Base-by-base conservation (phyloP, 1,284 basidiomycete species). In the Fomitopsis betulina region DNA sequence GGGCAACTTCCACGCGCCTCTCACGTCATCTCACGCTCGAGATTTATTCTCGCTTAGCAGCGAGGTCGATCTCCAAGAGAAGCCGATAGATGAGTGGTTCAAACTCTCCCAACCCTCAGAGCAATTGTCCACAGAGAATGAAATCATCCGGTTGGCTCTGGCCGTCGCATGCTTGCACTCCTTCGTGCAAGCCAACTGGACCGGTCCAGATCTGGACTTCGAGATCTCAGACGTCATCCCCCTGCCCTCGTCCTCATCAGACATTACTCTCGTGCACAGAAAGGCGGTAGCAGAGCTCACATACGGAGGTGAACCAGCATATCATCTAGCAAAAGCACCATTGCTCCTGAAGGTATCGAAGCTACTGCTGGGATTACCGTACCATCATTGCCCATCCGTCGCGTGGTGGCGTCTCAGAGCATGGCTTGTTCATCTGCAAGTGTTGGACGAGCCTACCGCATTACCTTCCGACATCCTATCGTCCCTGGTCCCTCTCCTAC, bases 121-220 rank as follows among this genome's bases (percentile, higher is more conserved):
- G 19, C 55, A 57, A 19, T 45, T 61, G 13, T 55, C 62, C 17
- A 65, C 58, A 52, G 72, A 73, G 47, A 69, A 73, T 30, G 86
- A 90, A 67, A 66, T 86, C n/a, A 62, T 82, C 39, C 79, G 80
- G 21, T 76, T 98, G 38, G 72, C 82, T 15, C 65, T 94, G 0
- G 94, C 86, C 0, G 80, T 96, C 2, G 87, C 93, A 4, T 87
- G 87, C 57, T 78, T 98, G 30, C 93, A 97, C 63, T 85, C 92
- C 0, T 99, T 96, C 74, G 79, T 96, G 0, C 97, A 99, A 72
- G 81, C 81, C 38, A 99, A 99, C 74, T 99, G 94, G 94, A 98
- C 96, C 0, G 97, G 97, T 1, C 97, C 97, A 1, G 83, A 93
- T 66, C 80, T 97, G 43, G 77, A 87, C 60, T 70, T 94, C 68